Evolutionary conservation across 257 asterid genomes (phyloP).

Genomic region (Agastache rugosa): DNA sequence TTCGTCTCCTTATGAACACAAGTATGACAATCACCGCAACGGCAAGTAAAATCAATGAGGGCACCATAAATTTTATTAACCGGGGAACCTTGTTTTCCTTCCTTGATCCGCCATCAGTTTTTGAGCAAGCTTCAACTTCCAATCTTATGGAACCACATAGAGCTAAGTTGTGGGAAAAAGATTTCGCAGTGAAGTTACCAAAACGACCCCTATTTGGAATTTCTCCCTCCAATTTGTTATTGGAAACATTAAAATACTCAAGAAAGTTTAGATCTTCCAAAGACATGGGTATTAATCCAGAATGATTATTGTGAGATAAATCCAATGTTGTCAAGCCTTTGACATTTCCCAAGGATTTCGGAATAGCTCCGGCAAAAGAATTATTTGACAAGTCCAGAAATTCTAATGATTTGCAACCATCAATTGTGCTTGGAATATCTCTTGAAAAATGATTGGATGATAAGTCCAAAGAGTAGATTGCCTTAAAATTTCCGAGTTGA

Average conservation of each 20-base stretch:
- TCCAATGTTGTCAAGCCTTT: not conserved
- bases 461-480: not conserved
- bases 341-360: not conserved
- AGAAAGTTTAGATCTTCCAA: not conserved
- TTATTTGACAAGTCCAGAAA: not conserved
- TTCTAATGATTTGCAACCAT: not conserved
- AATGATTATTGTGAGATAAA: conserved; percentile 6
- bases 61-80: not conserved
- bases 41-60: not conserved
- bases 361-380: not conserved
- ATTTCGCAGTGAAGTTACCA: conserved; percentile 10
- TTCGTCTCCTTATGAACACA: not conserved
- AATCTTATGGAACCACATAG: conserved; percentile 5
- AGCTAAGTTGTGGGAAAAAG: conserved; percentile 13
- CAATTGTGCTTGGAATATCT: not conserved
- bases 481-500: not conserved
- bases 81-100: not conserved
- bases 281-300: not conserved
- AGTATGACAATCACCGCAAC: not conserved
- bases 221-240: not conserved
- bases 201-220: conserved; percentile 16
- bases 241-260: not conserved
- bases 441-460: not conserved
- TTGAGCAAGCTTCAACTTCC: not conserved
- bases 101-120: not conserved